Evolutionary conservation across 2,329 filamentous ascomycete genomes (phyloP).

Genomic region (Claviceps quebecensis): DNA sequence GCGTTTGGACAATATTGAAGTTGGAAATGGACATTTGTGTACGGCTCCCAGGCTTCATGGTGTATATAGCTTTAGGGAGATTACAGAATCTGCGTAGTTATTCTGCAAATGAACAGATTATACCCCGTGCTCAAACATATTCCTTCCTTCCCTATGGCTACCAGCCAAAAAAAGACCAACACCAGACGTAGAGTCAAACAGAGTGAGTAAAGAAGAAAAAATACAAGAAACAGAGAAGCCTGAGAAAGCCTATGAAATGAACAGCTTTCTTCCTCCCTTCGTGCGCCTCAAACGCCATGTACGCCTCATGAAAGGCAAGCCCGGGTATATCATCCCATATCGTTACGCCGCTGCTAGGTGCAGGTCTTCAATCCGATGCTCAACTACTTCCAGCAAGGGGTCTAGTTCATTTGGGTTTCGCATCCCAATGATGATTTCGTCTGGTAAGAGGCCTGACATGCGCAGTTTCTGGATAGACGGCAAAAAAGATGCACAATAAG

Average conservation of each 20-base stretch:
- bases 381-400: conserved; percentile 55
- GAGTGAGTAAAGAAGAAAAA: not conserved
- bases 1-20: too few species aligned
- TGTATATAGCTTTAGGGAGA: not conserved
- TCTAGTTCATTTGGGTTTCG: conserved; percentile 67
- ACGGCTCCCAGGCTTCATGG: not conserved
- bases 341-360: conserved; percentile 6
- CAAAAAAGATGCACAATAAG: not conserved
- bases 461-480: conserved; percentile 27
- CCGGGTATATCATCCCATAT: not conserved
- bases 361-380: conserved; percentile 45
- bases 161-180: not conserved
- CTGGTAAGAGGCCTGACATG: conserved; percentile 39
- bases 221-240: not conserved
- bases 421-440: conserved; percentile 63
- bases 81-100: too few species aligned
- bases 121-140: too few species aligned
- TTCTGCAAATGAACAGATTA: too few species aligned
- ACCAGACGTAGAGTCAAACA: not conserved
- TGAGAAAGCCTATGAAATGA: not conserved
- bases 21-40: too few species aligned
- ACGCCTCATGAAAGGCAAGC: not conserved
- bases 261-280: not conserved
- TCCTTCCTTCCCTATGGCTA: not conserved
- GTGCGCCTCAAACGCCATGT: not conserved